A percentile compares a stretch with the other conserved stretches of the same genome.
phyloP scores from a whole-genome alignment of 768 basidiomycete species.

The Cyclocybe cylindracea region DNA sequence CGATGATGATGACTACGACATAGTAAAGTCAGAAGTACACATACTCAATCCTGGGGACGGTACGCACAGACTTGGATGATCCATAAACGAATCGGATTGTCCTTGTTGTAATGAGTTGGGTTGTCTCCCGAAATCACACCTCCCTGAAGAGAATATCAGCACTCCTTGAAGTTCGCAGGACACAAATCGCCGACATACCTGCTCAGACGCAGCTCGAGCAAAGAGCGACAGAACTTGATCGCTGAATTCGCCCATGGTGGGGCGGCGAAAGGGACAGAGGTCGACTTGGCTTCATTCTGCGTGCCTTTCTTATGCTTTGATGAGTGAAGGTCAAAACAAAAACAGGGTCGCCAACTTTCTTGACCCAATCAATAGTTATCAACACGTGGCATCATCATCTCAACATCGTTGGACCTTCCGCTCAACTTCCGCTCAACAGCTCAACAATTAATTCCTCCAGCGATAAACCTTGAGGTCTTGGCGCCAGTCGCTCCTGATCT shows the following conservation, averaged over 20 bases:
- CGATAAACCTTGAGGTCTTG: too few relatives aligned
- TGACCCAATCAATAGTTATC: too few relatives aligned
- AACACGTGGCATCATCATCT: too few relatives aligned
- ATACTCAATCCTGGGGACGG: background rate
- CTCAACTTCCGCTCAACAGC: too few relatives aligned
- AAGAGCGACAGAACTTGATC: slow-evolving; percentile 36
- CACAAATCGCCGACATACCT: slow-evolving; percentile 31
- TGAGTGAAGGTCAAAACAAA: too few relatives aligned
- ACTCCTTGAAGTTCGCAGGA: background rate
- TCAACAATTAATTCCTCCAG: too few relatives aligned
- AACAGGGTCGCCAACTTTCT: too few relatives aligned
- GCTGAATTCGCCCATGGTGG: slow-evolving; percentile 50
- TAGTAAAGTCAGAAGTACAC: slow-evolving; percentile 6
- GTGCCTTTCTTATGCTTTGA: too few relatives aligned
- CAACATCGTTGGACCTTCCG: too few relatives aligned
- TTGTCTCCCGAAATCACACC: slow-evolving; percentile 80
- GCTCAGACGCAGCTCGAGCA: slow-evolving; percentile 48
- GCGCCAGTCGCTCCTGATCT: too few relatives aligned
- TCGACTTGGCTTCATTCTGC: too few relatives aligned
- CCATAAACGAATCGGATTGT: slow-evolving; percentile 77
- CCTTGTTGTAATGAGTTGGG: slow-evolving; percentile 58
- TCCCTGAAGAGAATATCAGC: slow-evolving; percentile 43
- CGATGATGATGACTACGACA: slow-evolving; percentile 71
- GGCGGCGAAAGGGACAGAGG: background rate
- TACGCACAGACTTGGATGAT: slow-evolving; percentile 70